phyloP scores from a whole-genome alignment of 2,329 filamentous ascomycete species.

The Xylaria polymorpha region DNA sequence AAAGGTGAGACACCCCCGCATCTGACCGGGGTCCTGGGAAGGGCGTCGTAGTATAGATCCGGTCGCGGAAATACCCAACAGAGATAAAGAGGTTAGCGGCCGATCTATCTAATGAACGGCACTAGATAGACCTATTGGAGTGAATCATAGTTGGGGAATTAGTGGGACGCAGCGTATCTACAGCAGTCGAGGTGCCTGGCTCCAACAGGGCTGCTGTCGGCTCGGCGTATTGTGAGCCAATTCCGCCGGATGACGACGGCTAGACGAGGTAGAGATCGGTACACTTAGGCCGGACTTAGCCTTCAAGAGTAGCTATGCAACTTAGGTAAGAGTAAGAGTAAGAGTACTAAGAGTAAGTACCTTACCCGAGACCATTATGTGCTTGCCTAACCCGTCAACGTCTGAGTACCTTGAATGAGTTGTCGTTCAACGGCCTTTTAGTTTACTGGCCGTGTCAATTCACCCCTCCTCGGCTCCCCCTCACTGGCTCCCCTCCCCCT shows the following conservation, averaged over 20 bases:
- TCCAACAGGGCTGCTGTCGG: neutral
- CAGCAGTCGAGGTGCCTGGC: neutral
- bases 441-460: neutral
- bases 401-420: neutral
- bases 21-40: neutral
- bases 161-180: neutral
- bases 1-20: slow-evolving; percentile 6
- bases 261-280: slow-evolving; percentile 34
- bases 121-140: neutral
- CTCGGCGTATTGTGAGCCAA: slow-evolving; percentile 11
- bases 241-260: slow-evolving; percentile 24
- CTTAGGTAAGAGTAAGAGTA: neutral
- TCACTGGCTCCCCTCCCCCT: neutral
- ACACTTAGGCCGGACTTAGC: slow-evolving; percentile 7
- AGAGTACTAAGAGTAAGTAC: neutral
- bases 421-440: neutral
- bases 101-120: no score
- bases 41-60: neutral
- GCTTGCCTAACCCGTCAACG: neutral
- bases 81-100: no score
- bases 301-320: neutral
- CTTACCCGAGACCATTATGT: neutral
- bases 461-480: no score
- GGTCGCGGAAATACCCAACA: slow-evolving; percentile 6
- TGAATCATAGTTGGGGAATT: slow-evolving; percentile 5